Evolutionary conservation across 805 yeast species (phyloP).

Genomic region (Saccharomyces jurei): DNA sequence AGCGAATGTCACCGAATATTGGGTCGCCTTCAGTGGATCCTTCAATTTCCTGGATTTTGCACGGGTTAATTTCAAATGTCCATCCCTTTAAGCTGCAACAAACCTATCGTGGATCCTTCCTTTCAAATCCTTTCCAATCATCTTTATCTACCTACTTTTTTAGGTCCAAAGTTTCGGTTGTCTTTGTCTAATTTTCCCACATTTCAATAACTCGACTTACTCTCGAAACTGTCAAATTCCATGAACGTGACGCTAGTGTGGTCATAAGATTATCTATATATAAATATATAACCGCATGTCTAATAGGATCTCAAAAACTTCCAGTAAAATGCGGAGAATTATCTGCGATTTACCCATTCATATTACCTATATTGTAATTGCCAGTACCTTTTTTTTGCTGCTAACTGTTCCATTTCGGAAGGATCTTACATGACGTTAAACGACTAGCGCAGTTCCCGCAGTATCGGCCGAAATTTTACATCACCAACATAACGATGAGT

Average conservation of each 20-base stretch:
- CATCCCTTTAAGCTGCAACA: conserved; percentile 37
- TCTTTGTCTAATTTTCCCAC: background rate
- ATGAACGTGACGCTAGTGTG: background rate
- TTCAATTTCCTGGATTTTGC: conserved; percentile 27
- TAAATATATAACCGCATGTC: background rate
- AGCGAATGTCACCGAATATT: conserved; percentile 17
- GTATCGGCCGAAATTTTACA: background rate
- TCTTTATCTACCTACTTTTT: background rate
- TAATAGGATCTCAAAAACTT: background rate
- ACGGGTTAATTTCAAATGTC: conserved; percentile 42
- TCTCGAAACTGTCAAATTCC: background rate
- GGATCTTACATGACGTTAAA: background rate
- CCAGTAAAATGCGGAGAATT: background rate
- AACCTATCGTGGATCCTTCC: conserved; percentile 32
- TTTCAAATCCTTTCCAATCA: conserved; percentile 24
- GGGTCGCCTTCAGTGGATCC: conserved; percentile 31
- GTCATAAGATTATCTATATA: background rate
- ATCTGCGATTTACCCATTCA: background rate
- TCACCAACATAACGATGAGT: background rate
- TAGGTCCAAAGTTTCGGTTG: background rate
- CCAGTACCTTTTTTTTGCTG: background rate
- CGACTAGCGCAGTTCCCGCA: background rate
- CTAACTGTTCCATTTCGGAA: background rate
- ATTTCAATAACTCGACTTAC: background rate
- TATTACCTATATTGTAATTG: background rate